Evolutionary conservation across 2,329 filamentous ascomycete species (phyloP).

Genomic region (Hymenoscyphus occultus): DNA sequence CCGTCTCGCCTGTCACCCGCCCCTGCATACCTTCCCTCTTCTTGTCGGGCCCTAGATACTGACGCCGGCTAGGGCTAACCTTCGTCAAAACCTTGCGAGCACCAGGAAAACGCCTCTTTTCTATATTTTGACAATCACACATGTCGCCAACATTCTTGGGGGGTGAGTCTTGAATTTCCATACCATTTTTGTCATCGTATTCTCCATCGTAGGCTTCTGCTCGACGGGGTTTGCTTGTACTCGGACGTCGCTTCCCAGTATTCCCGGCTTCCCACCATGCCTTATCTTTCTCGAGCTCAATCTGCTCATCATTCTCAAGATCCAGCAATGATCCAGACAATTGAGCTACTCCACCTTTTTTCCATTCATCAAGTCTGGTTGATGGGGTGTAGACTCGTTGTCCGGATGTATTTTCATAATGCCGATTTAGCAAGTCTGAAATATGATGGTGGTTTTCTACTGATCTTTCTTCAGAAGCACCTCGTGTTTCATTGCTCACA

Average conservation of each 20-base stretch:
- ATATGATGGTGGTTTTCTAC: slow-evolving; percentile 31
- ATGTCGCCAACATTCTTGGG: slow-evolving; percentile 18
- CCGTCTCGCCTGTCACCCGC: neutral
- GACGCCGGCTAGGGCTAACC: slow-evolving; percentile 5
- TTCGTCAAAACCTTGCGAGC: slow-evolving; percentile 5
- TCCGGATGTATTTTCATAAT: slow-evolving; percentile 40
- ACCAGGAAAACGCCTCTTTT: neutral
- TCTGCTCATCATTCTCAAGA: slow-evolving; percentile 44
- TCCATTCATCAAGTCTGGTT: slow-evolving; percentile 69
- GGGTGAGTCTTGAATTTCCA: slow-evolving; percentile 29
- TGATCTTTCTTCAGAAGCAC: slow-evolving; percentile 15
- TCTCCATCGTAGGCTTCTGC: slow-evolving; percentile 65
- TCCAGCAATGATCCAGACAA: slow-evolving; percentile 59
- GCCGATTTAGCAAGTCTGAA: slow-evolving; percentile 33
- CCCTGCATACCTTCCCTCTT: slow-evolving; percentile 16
- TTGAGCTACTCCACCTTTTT: slow-evolving; percentile 60
- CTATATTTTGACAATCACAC: slow-evolving; percentile 18
- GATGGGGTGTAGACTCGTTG: slow-evolving; percentile 57
- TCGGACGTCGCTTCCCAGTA: slow-evolving; percentile 42
- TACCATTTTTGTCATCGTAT: slow-evolving; percentile 61
- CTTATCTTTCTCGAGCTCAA: slow-evolving; percentile 48
- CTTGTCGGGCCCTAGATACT: slow-evolving; percentile 11
- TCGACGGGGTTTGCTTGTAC: slow-evolving; percentile 40
- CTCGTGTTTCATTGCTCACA: slow-evolving; percentile 14
- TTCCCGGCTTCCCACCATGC: slow-evolving; percentile 75